Conservation (phyloP, 169 alveolate genomes). For the Cryptosporidium sp. region DNA sequence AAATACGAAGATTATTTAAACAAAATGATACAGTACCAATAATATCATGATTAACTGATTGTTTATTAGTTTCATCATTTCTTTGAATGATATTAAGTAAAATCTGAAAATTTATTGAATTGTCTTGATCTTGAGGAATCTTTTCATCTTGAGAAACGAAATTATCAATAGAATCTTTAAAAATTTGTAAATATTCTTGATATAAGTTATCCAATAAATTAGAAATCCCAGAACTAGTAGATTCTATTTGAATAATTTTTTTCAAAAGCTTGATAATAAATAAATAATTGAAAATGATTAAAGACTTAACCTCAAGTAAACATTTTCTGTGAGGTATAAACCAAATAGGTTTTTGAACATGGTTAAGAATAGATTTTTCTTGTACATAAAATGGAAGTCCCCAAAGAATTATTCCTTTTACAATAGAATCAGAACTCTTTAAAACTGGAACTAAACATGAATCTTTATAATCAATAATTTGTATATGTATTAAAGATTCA, state of each 20-base stretch:
- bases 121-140: neutral
- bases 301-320: slow-evolving; percentile 5
- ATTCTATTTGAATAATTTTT: neutral
- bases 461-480: slow-evolving; percentile 1
- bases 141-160: neutral
- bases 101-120: neutral
- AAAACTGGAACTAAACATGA: neutral
- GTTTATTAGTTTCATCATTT: neutral
- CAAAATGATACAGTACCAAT: slow-evolving; percentile 21
- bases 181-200: neutral
- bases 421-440: neutral
- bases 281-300: slow-evolving; percentile 7
- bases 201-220: neutral
- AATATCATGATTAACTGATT: neutral
- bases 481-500: slow-evolving; percentile 44
- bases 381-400: slow-evolving; percentile 54
- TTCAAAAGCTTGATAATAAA: slow-evolving; percentile 5
- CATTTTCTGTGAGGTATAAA: slow-evolving; percentile 22
- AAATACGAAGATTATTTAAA: slow-evolving; percentile 23
- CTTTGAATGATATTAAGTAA: neutral
- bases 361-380: neutral
- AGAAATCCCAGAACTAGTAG: neutral
- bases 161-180: neutral
- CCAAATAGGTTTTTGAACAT: slow-evolving; percentile 26
- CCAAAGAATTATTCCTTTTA: slow-evolving; percentile 15